phyloP scores from a whole-genome alignment of 2,329 filamentous ascomycete genomes.

The Lecanoromycetidae sp. region DNA sequence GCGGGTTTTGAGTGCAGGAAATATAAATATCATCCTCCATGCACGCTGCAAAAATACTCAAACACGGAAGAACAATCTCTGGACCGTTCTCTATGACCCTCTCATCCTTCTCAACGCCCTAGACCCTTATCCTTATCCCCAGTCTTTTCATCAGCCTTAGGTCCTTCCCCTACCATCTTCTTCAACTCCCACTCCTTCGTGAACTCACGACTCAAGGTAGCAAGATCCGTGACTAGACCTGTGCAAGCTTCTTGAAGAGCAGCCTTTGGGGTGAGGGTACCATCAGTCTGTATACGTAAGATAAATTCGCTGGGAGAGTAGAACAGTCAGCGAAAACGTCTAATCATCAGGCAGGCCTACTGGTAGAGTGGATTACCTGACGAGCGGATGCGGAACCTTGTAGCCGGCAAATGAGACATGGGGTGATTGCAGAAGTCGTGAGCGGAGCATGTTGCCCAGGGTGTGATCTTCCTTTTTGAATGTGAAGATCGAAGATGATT shows the following conservation, averaged over 20 bases:
- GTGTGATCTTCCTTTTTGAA: slow-evolving; percentile 97
- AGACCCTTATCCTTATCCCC: background rate
- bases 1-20: too few species aligned
- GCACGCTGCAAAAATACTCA: too few species aligned
- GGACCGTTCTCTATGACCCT: background rate
- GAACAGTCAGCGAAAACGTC: background rate
- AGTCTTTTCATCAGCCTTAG: slow-evolving; percentile 11
- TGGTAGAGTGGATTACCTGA: slow-evolving; percentile 21
- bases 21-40: too few species aligned
- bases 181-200: slow-evolving; percentile 84
- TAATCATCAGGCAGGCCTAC: background rate
- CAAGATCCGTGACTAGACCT: slow-evolving; percentile 69
- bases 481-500: slow-evolving; percentile 88
- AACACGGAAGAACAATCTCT: too few species aligned
- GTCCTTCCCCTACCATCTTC: slow-evolving; percentile 58
- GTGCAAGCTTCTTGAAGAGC: slow-evolving; percentile 70
- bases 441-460: slow-evolving; percentile 75
- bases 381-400: slow-evolving; percentile 45
- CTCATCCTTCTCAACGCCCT: background rate
- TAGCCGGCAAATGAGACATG: slow-evolving; percentile 88
- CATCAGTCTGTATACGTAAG: slow-evolving; percentile 85
- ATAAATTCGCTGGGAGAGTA: slow-evolving; percentile 40
- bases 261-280: slow-evolving; percentile 75
- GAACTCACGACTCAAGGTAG: slow-evolving; percentile 72
- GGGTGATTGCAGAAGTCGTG: slow-evolving; percentile 70